Percentiles rank a stretch among this genome's conserved stretches.
Evolutionary conservation across 1,284 basidiomycete species (phyloP).

Genomic region (Fomitopsis palustris): DNA sequence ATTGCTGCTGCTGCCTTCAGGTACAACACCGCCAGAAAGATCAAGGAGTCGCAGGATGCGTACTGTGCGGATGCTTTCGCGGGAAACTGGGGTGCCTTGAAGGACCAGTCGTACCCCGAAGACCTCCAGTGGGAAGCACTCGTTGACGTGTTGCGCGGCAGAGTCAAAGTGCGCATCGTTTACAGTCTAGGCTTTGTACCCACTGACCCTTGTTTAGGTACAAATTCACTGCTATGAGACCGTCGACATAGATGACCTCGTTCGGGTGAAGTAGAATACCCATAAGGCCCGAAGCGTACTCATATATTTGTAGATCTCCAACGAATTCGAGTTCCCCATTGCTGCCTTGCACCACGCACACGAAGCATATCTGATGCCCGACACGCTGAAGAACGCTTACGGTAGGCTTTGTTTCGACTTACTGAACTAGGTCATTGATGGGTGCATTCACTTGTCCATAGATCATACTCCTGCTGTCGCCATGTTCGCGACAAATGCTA

Average conservation of each 20-base stretch:
- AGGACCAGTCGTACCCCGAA: constrained; percentile 57
- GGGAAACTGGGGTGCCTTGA: constrained; percentile 56
- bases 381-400: constrained; percentile 55
- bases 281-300: neutral
- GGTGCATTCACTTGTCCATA: constrained; percentile 5
- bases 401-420: constrained; percentile 24
- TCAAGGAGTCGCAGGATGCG: constrained; percentile 70
- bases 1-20: constrained; percentile 23
- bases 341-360: constrained; percentile 58
- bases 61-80: constrained; percentile 56
- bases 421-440: neutral
- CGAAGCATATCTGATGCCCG: constrained; percentile 55
- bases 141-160: constrained; percentile 78
- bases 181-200: neutral
- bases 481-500: constrained; percentile 50
- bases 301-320: constrained; percentile 22
- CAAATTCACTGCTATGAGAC: constrained; percentile 77
- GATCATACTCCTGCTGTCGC: constrained; percentile 48
- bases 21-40: constrained; percentile 65
- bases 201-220: constrained; percentile 31
- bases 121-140: constrained; percentile 79
- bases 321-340: constrained; percentile 50
- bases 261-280: constrained; percentile 40
- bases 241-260: constrained; percentile 72
- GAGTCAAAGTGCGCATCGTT: constrained; percentile 48